These are phyloP conservation scores for Sclerotinia glacialis DNA, from an alignment of 2,329 filamentous ascomycete species.

Conservation along the genomic window DNA sequence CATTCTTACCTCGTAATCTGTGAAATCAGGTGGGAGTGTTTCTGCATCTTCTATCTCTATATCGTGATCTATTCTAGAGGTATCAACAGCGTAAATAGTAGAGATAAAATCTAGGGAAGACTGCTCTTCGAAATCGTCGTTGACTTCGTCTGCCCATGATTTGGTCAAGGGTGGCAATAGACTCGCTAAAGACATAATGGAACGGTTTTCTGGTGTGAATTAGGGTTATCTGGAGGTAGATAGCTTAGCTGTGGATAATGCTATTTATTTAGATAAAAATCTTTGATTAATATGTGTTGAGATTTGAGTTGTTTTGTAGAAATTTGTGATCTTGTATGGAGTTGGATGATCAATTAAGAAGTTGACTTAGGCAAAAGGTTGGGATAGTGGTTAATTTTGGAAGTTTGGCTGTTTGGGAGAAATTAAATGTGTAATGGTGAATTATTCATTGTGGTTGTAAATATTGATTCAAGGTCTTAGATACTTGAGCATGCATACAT, in stretches of 20 bases:
- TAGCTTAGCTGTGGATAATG: background rate
- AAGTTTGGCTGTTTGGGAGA: background rate
- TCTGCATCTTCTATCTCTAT: background rate
- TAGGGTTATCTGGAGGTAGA: background rate
- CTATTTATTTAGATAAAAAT: background rate
- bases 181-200: constrained; percentile 13
- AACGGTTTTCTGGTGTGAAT: background rate
- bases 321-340: background rate
- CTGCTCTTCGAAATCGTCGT: background rate
- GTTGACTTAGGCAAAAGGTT: too few relatives aligned
- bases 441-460: background rate
- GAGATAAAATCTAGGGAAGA: too few relatives aligned
- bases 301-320: too few relatives aligned
- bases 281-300: background rate
- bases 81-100: background rate
- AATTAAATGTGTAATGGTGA: background rate
- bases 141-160: constrained; percentile 14
- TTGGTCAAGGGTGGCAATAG: background rate
- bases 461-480: background rate
- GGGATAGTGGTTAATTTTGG: background rate
- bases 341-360: background rate
- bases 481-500: background rate
- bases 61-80: background rate
- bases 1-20: background rate
- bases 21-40: background rate